Base-by-base conservation (phyloP, 1,284 basidiomycete species). In the Hortiboletus rubellus region DNA sequence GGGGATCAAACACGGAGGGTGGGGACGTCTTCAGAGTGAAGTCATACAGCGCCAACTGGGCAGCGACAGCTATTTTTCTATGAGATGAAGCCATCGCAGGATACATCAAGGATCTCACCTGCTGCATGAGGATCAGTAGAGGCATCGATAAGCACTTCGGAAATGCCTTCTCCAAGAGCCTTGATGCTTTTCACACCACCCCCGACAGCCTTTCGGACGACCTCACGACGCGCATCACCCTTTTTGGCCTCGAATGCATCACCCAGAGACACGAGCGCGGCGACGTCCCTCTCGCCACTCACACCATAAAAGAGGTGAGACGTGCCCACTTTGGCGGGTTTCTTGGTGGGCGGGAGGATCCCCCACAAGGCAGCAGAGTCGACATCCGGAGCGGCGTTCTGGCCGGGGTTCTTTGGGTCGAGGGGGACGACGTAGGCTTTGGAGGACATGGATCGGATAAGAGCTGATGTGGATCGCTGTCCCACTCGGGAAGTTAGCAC, bases 21-120 rank as follows among this genome's bases (percentile, higher is more conserved):
- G 83, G 81, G 3, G 76, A 76, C 0, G 91, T 93, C 73, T 94
- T 92, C 64, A 94, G 76, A 3, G 84, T 82, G 67, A 92, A 93
- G 55, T 83, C 81, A 74, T 89, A 93, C 43, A 81, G 66, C 3
- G 89, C 87, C 58, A 94, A 78, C 65, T 90, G 79, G 2, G 91
- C 84, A 5, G 85, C 91, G 51, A 91, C 89, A 38, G 92, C 91
- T 89, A 43, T 31, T 34, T 27, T 37, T 11, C 1, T 18, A 36
- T 60, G 49, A 59, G 56, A 36, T 1, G 12, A 18, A 15, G 27
- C 1, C 7, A 12, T 11, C 17, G 7, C 9, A n/a, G 7, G 36
- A 46, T 9, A 2, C 1, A 50, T 34, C 24, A 22, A 45, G 15
- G 5, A 41, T 40, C 75, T 52, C 60, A 89, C 88, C 86, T 57